Percentiles rank a stretch among this genome's conserved stretches.
These are phyloP conservation scores for Podosphaera fusca DNA, from an alignment of 2,329 filamentous ascomycete genomes.

Conservation along the genomic window DNA sequence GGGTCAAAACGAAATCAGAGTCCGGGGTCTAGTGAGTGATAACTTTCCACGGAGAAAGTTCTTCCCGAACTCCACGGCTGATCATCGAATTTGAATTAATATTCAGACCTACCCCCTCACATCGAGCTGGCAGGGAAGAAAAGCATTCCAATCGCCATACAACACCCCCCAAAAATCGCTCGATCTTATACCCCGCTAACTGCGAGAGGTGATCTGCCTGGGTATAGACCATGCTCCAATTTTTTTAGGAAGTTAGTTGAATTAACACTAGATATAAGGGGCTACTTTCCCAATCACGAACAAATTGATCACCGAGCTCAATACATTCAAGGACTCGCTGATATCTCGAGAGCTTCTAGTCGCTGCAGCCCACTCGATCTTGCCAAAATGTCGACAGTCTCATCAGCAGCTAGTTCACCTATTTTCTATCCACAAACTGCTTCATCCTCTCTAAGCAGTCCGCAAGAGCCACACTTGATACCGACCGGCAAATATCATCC, in stretches of 20 bases:
- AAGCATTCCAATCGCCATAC: conserved; percentile 25
- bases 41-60: neutral
- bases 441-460: conserved; percentile 17
- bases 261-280: conserved; percentile 18
- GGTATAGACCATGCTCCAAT: conserved; percentile 21
- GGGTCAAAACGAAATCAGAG: neutral
- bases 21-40: neutral
- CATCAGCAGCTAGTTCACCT: neutral
- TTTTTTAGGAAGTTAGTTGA: neutral
- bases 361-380: neutral
- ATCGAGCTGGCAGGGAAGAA: neutral
- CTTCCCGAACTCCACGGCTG: neutral
- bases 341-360: conserved; percentile 9
- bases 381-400: conserved; percentile 4
- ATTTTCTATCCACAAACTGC: neutral
- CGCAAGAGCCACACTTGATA: conserved; percentile 14
- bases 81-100: neutral
- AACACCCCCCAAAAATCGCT: conserved; percentile 17
- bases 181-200: conserved; percentile 22
- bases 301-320: conserved; percentile 14
- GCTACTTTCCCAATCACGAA: conserved; percentile 37
- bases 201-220: conserved; percentile 32
- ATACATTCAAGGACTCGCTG: neutral
- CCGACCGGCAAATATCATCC: conserved; percentile 41
- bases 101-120: neutral